A percentile compares a stretch with the other conserved stretches of the same genome.
These are phyloP conservation scores for Aspergillus sergii DNA, from an alignment of 2,329 filamentous ascomycete species.

Conservation along the genomic window DNA sequence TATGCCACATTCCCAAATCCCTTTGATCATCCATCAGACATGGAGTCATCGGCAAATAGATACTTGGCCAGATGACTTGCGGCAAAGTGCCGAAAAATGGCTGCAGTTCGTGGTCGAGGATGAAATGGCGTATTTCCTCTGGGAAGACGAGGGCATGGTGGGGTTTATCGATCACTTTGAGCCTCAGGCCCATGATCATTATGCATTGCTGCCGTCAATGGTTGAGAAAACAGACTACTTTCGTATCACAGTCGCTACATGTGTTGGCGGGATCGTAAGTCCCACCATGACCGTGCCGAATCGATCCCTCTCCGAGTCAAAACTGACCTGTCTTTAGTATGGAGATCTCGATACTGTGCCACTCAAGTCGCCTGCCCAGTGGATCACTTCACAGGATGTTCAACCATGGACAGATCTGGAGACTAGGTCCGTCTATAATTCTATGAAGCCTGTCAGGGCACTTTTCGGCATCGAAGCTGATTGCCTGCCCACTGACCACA, in stretches of 20 bases:
- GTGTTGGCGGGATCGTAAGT: conserved; percentile 25
- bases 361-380: conserved; percentile 27
- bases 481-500: conserved; percentile 25
- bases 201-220: conserved; percentile 25
- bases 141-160: conserved; percentile 34
- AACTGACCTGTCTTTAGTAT: conserved; percentile 23
- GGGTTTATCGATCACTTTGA: conserved; percentile 31
- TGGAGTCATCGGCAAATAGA: conserved; percentile 32
- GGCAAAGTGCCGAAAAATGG: conserved; percentile 32
- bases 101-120: conserved; percentile 23
- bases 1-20: conserved; percentile 27
- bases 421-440: conserved; percentile 24
- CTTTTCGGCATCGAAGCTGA: conserved; percentile 39
- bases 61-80: conserved; percentile 28
- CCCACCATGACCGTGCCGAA: not conserved
- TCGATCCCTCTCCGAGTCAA: not conserved
- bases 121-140: conserved; percentile 37
- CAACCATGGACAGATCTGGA: conserved; percentile 30
- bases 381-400: conserved; percentile 30
- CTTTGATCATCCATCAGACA: conserved; percentile 37
- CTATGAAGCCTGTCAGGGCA: conserved; percentile 22
- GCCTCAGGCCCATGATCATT: conserved; percentile 25
- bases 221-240: conserved; percentile 38
- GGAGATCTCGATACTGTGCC: conserved; percentile 37
- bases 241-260: conserved; percentile 34